Percentiles rank a stretch among this genome's conserved stretches.
These are phyloP conservation scores for Eucalyptus cloeziana DNA, from an alignment of 345 rosid genomes.

Conservation along the genomic window DNA sequence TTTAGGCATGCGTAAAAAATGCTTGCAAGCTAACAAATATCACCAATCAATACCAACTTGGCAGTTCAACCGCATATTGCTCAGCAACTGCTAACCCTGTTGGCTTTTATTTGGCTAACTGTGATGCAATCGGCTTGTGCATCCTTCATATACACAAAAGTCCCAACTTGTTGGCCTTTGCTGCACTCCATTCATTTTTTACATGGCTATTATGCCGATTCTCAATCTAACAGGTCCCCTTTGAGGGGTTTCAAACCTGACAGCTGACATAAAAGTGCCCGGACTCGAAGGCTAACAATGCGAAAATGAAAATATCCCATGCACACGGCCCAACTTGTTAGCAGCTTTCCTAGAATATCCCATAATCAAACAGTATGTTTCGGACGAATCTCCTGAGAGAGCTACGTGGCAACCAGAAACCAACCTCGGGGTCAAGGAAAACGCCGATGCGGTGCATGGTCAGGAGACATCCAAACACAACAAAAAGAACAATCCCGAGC, in stretches of 20 bases:
- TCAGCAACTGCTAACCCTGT: neutral
- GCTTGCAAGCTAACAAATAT: no score
- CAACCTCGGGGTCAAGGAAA: neutral
- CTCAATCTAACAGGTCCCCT: neutral
- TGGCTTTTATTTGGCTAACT: neutral
- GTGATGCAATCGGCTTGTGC: neutral
- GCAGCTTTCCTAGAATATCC: neutral
- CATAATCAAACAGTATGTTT: neutral
- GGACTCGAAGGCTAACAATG: neutral
- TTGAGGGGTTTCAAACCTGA: neutral
- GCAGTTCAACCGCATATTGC: neutral
- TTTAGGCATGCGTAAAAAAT: neutral
- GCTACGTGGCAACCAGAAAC: neutral
- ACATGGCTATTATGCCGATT: neutral
- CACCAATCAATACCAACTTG: neutral
- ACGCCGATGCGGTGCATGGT: neutral
- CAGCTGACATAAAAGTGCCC: neutral
- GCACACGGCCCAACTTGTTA: neutral
- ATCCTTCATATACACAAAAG: neutral
- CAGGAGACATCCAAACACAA: neutral
- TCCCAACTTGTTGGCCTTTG: neutral
- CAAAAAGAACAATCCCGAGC: neutral
- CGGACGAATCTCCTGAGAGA: neutral
- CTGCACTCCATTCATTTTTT: neutral
- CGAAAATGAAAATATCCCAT: neutral